Base-by-base conservation (phyloP, 495 filamentous ascomycete genomes). In the Apiosordaria backusii region DNA sequence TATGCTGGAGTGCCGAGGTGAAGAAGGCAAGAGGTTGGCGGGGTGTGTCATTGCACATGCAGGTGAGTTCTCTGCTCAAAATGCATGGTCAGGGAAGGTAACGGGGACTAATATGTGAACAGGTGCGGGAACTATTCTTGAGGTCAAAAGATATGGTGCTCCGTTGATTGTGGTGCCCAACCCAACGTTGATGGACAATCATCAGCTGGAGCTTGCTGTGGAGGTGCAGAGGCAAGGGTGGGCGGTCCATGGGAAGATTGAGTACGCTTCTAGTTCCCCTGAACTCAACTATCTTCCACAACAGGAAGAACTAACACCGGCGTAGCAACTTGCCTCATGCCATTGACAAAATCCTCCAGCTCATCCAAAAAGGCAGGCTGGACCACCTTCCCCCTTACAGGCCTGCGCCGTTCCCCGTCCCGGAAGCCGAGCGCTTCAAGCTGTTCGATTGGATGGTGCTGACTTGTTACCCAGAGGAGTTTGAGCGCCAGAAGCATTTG, bases 41-140 rank as follows among this genome's bases (percentile, higher is more conserved):
- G 88, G 89, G 4, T 76, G 94, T n/a, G 84, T 97, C 25, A 89
- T 99, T 64, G 89, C 87, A 58, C 95, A 99, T 81, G 94, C 92
- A 66, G 95, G 94, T 93, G 81, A 76, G 79, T 75, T 59, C 26
- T 22, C 18, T 13, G 35, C 35, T 9, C 16, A 13, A 18, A 7
- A 45, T 15, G 10, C 9, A 45, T 45, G 10, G 9, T 13, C 35
- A 4, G 35, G 0, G n/a, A n/a, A n/a, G 16, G 35, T 45, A 2
- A 13, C 10, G 35, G 16, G 16, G 16, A 15, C 35, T 45, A 18
- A 45, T 13, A 45, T 45, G 10, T 45, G 3, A 45, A 19, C 59
- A 96, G 93, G 93, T 64, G 92, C 93, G 23, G 95, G 95, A 16
- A 90, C 90, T n/a, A 91, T 98, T 24, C 81, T 97, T 1, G 92